These are phyloP conservation scores for Backusella liffmaniae DNA, from an alignment of 192 early-diverging fungal genomes.

Conservation along the genomic window DNA sequence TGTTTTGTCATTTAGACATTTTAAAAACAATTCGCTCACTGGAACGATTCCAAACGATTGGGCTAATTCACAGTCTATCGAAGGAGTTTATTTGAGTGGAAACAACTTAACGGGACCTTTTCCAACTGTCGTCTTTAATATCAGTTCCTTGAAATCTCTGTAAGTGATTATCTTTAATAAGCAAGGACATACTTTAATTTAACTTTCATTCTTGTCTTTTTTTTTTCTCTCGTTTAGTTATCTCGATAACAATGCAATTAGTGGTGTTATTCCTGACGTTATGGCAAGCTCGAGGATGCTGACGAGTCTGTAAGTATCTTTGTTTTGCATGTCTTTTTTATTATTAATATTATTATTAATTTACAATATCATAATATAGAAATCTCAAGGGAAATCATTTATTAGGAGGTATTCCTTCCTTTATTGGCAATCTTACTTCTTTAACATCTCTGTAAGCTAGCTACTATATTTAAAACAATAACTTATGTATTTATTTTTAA, in stretches of 20 bases:
- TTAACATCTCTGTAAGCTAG: slow-evolving; percentile 18
- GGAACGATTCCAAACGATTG: slow-evolving; percentile 1
- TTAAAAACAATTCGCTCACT: slow-evolving; percentile 3
- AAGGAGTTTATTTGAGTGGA: slow-evolving; percentile 21
- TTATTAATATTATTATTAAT: slow-evolving; percentile 24
- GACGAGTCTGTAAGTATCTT: background rate
- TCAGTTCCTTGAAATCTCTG: slow-evolving; percentile 18
- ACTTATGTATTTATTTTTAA: background rate
- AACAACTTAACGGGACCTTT: slow-evolving; percentile 32
- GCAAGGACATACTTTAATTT: background rate
- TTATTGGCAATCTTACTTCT: slow-evolving; percentile 18
- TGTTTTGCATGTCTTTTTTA: background rate
- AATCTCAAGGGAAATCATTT: slow-evolving; percentile 16
- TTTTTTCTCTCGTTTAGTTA: background rate
- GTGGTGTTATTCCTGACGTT: slow-evolving; percentile 17
- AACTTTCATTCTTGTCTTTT: background rate
- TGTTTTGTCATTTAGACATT: background rate
- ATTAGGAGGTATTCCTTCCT: slow-evolving; percentile 15
- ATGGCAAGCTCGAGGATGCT: slow-evolving; percentile 10
- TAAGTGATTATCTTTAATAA: background rate
- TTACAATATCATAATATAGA: background rate
- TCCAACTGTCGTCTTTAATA: slow-evolving; percentile 15
- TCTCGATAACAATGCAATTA: slow-evolving; percentile 30
- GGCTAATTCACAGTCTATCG: background rate
- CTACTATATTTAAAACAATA: background rate